Base-by-base conservation (phyloP, 306 rosid genomes). In the Datisca glomerata region DNA sequence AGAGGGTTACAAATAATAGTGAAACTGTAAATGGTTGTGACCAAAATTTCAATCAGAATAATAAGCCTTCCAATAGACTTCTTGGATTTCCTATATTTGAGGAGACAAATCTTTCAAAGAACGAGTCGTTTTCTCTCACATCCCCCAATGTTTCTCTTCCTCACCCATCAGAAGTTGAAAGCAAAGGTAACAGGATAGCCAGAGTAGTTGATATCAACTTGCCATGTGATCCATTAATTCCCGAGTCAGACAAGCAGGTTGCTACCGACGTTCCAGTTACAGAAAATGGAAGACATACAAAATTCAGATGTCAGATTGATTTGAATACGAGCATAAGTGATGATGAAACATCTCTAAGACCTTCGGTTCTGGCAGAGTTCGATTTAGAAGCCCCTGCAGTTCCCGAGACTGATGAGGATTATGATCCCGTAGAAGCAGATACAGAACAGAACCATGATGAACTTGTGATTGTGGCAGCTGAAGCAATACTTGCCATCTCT, bases 401-500 rank as follows among this genome's bases (percentile, higher is more conserved):
- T 59, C 64, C 69, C 0, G 84, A 74, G 57, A 33, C 45, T 3
- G 75, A 82, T 36, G 82, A 82, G 38, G 80, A 74, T 32, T 47
- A 28, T 24, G 24, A 57, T 62, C 54, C 49, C 6, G 77, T 37
- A 53, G 63, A 60, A 36, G 59, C 40, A 47, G 33, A 19, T 25
- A 42, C 21, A 14, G 84, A 66, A 55, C 61, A 28, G 28, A 52
- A 49, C 57, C 48, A 47, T 19, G 80, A 79, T 31, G 82, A 70
- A 54, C 65, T 89, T 36, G 32, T 73, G 48, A 63, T 31, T 25
- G 40, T 57, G 45, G 98, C 98, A 24, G 98, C 92, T 15, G 86
- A 72, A 65, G 79, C 95, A 36, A 89, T 89, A 49, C 65, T 89
- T 59, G 61, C 71, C 21, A 67, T 89, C 41, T 80, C 98, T 34